A percentile compares a stretch with the other conserved stretches of the same genome.
Evolutionary conservation across 176 grass and related monocot genomes (phyloP).

Genomic region (Oryza meridionalis): DNA sequence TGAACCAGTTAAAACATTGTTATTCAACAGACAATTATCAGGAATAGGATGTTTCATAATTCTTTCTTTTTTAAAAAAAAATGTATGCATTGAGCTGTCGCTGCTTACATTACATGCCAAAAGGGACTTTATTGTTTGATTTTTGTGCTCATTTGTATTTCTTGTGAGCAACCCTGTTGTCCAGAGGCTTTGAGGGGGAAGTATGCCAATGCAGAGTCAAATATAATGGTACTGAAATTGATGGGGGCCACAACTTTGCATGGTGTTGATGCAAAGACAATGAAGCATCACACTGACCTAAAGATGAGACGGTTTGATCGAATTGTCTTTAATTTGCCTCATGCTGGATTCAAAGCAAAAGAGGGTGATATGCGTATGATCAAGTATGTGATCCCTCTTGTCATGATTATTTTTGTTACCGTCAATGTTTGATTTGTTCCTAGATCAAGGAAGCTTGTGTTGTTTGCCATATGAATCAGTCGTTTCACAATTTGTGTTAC

Average conservation of each 20-base stretch:
- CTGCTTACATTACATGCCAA: conserved; percentile 4
- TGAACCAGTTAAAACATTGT: no score
- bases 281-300: conserved; percentile 46
- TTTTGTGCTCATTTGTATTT: conserved; percentile 7
- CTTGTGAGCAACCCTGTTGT: not conserved
- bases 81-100: conserved; percentile 3
- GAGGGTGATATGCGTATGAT: conserved; percentile 38
- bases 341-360: conserved; percentile 58
- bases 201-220: conserved; percentile 53
- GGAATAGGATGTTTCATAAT: not conserved
- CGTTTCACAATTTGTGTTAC: conserved; percentile 1
- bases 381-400: conserved; percentile 49
- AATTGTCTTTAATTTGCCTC: conserved; percentile 72
- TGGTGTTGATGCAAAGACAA: conserved; percentile 41
- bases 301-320: conserved; percentile 49
- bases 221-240: conserved; percentile 42
- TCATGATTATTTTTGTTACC: not conserved
- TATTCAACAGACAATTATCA: no score
- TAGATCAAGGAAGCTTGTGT: not conserved
- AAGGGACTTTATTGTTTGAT: conserved; percentile 18
- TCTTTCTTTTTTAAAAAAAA: no score
- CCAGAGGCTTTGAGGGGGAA: conserved; percentile 39
- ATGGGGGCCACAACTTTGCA: conserved; percentile 51
- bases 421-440: not conserved
- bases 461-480: not conserved